Conservation (phyloP, 2,329 filamentous ascomycete species). For the Talaromyces sp. region DNA sequence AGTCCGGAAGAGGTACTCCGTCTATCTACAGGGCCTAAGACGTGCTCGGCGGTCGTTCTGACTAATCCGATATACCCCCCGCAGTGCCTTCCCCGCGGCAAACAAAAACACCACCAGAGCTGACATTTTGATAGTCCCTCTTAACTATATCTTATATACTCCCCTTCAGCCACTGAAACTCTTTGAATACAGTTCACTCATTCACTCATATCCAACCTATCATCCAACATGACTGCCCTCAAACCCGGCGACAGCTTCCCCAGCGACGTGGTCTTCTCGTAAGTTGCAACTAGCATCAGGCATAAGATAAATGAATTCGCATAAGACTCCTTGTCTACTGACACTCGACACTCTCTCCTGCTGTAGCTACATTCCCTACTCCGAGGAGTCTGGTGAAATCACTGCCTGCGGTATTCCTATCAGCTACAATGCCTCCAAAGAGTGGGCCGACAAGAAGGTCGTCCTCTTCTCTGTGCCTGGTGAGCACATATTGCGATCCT, state of each 20-base stretch:
- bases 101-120: not conserved
- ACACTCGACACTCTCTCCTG: not conserved
- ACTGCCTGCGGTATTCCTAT: constrained; percentile 74
- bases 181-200: not conserved
- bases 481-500: constrained; percentile 21
- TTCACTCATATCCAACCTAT: not conserved
- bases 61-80: not conserved
- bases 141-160: not conserved
- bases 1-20: not conserved
- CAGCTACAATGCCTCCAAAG: constrained; percentile 74
- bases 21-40: not conserved
- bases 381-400: constrained; percentile 64
- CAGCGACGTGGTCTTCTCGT: constrained; percentile 72
- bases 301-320: not conserved
- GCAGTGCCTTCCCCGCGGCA: not conserved
- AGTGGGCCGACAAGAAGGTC: constrained; percentile 69
- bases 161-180: not conserved
- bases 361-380: constrained; percentile 71
- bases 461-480: constrained; percentile 67
- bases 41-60: not conserved
- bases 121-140: not conserved
- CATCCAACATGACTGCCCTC: constrained; percentile 59
- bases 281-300: constrained; percentile 30
- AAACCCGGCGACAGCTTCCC: constrained; percentile 83
- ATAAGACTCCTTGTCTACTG: not conserved